Evolutionary conservation across 2,329 filamentous ascomycete genomes (phyloP).

Genomic region (Epichloe hybrida): DNA sequence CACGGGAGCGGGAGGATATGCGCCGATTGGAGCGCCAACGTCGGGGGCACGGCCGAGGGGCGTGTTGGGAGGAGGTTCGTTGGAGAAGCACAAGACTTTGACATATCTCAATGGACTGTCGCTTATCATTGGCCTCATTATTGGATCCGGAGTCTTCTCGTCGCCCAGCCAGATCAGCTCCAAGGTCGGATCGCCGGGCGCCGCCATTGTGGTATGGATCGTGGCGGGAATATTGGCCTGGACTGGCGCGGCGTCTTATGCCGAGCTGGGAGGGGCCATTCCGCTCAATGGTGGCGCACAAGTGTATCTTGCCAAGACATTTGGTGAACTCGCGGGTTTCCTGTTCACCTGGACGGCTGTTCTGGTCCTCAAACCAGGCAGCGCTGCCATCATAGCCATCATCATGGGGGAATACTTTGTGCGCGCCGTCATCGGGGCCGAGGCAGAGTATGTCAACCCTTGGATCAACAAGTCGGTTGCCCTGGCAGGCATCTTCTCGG

Average conservation of each 20-base stretch:
- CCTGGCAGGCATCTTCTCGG: constrained; percentile 56
- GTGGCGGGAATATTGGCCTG: constrained; percentile 87
- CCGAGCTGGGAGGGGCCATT: constrained; percentile 89
- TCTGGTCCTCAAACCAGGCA: constrained; percentile 84
- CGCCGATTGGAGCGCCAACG: constrained; percentile 67
- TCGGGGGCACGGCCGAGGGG: constrained; percentile 32
- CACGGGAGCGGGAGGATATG: constrained; percentile 57
- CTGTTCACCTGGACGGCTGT: constrained; percentile 95
- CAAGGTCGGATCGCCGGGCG: constrained; percentile 83
- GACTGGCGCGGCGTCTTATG: constrained; percentile 92
- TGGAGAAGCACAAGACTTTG: constrained; percentile 92
- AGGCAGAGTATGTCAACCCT: constrained; percentile 63
- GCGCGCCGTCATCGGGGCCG: constrained; percentile 71
- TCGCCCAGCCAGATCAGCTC: constrained; percentile 85
- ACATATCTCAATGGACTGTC: constrained; percentile 91
- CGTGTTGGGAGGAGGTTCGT: constrained; percentile 56
- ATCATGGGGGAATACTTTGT: constrained; percentile 97
- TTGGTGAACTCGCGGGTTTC: constrained; percentile 85
- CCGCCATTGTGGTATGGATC: constrained; percentile 79
- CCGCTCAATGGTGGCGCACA: constrained; percentile 90
- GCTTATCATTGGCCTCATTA: constrained; percentile 82
- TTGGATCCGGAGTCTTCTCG: constrained; percentile 92
- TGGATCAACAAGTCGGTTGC: constrained; percentile 91
- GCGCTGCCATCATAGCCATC: constrained; percentile 86
- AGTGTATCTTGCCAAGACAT: constrained; percentile 90